Conservation (phyloP, 306 rosid species). For the Astragalus glycyphyllos region DNA sequence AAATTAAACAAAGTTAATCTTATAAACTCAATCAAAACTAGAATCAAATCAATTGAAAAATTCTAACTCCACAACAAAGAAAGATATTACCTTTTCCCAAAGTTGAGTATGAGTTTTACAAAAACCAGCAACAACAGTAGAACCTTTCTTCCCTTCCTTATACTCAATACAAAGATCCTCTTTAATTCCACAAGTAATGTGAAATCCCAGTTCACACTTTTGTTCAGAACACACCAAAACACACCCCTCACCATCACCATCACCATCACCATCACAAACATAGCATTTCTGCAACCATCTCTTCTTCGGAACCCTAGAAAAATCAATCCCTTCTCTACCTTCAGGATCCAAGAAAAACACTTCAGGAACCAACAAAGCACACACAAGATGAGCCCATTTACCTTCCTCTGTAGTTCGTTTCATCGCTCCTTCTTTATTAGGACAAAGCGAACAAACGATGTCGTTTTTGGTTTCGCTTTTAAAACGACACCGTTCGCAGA, state of each 20-base stretch:
- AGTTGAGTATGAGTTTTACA: conserved; percentile 66
- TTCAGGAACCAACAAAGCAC: conserved; percentile 78
- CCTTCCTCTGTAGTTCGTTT: conserved; percentile 51
- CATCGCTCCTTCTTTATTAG: conserved; percentile 68
- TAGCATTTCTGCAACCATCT: conserved; percentile 69
- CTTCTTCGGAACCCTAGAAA: conserved; percentile 66
- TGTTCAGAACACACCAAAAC: conserved; percentile 75
- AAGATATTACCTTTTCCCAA: conserved; percentile 67
- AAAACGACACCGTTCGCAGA: conserved; percentile 61
- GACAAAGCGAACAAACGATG: conserved; percentile 56
- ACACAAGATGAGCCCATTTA: conserved; percentile 79
- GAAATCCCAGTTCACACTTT: conserved; percentile 69
- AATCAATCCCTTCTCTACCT: conserved; percentile 80
- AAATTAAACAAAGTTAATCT: no score
- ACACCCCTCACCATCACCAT: conserved; percentile 48
- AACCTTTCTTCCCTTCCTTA: conserved; percentile 63
- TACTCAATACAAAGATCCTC: conserved; percentile 76
- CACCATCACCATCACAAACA: conserved; percentile 51
- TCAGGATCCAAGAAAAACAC: conserved; percentile 78
- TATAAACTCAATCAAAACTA: no score
- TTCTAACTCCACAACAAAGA: not conserved
- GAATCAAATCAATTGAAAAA: no score
- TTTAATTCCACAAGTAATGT: conserved; percentile 71
- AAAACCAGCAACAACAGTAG: conserved; percentile 83
- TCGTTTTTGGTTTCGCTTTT: no score